phyloP scores from a whole-genome alignment of 2,329 filamentous ascomycete genomes.

The Cladosporium phlei region DNA sequence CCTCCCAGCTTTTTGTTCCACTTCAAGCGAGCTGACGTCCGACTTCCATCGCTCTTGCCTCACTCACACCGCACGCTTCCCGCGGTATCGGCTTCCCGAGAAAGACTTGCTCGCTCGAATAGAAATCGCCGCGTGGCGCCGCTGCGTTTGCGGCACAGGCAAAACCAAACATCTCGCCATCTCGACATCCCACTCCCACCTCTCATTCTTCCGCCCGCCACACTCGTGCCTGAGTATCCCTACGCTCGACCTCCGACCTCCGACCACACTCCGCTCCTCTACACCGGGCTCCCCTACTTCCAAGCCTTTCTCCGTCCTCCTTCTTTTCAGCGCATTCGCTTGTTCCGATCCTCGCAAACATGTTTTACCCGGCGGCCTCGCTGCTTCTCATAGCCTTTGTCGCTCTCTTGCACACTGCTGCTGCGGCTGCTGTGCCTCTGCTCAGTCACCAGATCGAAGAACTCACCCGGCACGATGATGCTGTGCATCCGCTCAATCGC shows the following conservation, averaged over 20 bases:
- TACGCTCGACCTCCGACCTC: neutral
- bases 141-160: constrained; percentile 6
- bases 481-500: constrained; percentile 8
- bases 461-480: constrained; percentile 9
- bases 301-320: no score
- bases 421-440: constrained; percentile 13
- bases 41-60: constrained; percentile 12
- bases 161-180: neutral
- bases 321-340: neutral
- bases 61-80: neutral
- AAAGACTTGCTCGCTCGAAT: neutral
- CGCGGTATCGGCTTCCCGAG: constrained; percentile 8
- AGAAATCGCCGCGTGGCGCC: constrained; percentile 4
- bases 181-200: neutral
- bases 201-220: constrained; percentile 13
- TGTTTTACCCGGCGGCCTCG: constrained; percentile 1
- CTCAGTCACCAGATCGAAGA: constrained; percentile 18
- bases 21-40: neutral
- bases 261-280: no score
- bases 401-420: neutral
- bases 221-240: constrained; percentile 10
- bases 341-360: neutral
- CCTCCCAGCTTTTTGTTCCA: constrained; percentile 8
- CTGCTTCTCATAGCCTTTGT: neutral
- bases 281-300: no score